These are phyloP conservation scores for Diaporthe citriasiana DNA, from an alignment of 2,329 filamentous ascomycete genomes.

Conservation along the genomic window DNA sequence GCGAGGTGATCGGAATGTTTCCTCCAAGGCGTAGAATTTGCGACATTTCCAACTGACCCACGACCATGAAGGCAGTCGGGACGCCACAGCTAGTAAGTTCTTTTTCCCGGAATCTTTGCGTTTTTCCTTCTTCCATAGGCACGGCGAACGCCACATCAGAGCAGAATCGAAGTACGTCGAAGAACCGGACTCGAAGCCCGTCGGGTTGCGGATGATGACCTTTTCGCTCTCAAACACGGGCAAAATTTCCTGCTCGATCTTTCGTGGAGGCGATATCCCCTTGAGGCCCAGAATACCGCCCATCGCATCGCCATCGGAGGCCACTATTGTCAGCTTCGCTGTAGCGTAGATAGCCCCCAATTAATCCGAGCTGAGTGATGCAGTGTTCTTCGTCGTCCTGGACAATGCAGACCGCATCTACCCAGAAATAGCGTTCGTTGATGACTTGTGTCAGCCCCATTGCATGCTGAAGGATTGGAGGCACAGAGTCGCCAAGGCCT, in stretches of 20 bases:
- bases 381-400: neutral
- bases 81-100: neutral
- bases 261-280: neutral
- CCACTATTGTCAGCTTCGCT: neutral
- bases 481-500: neutral
- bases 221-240: neutral
- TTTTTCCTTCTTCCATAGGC: neutral
- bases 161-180: neutral
- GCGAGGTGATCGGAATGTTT: neutral
- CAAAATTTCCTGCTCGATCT: neutral
- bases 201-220: neutral
- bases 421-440: neutral
- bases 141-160: neutral
- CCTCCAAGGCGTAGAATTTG: neutral
- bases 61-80: neutral
- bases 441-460: neutral
- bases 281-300: neutral
- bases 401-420: neutral
- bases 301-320: neutral
- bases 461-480: neutral
- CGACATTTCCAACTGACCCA: neutral
- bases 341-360: neutral
- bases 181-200: neutral
- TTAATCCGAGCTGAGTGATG: neutral
- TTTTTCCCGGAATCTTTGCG: neutral